Percentiles rank a stretch among this genome's conserved stretches.
phyloP scores from a whole-genome alignment of 202 grass and related monocot genomes.

The Panicum virgatum region DNA sequence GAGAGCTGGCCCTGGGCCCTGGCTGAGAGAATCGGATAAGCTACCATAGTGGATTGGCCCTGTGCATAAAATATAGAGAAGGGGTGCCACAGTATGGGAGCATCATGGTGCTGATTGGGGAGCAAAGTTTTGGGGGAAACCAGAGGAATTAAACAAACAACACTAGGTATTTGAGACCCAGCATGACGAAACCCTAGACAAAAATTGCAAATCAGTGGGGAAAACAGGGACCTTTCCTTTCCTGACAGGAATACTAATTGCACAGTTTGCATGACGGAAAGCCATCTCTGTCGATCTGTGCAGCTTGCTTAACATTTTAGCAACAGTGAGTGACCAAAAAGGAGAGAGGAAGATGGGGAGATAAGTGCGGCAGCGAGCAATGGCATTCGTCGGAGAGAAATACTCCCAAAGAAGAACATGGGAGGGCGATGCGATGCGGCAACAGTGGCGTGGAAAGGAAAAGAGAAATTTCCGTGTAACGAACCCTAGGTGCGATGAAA shows the following conservation, averaged over 20 bases:
- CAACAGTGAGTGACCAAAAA: constrained; percentile 33
- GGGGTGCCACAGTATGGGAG: constrained; percentile 46
- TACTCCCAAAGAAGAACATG: neutral
- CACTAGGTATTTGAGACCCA: neutral
- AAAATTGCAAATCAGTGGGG: constrained; percentile 29
- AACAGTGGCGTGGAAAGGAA: constrained; percentile 52
- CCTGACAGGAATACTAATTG: neutral
- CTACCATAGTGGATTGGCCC: constrained; percentile 51
- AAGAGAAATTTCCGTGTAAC: constrained; percentile 44
- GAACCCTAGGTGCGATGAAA: constrained; percentile 47
- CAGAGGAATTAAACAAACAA: neutral
- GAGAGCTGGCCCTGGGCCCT: neutral
- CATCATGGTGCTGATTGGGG: constrained; percentile 57
- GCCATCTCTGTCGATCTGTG: neutral
- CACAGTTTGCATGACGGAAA: neutral
- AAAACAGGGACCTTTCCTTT: neutral
- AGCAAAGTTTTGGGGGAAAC: neutral
- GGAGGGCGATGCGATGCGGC: neutral
- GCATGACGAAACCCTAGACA: constrained; percentile 53
- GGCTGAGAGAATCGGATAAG: constrained; percentile 10
- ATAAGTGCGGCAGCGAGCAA: neutral
- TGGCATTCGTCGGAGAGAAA: neutral
- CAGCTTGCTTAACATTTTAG: neutral
- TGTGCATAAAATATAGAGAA: constrained; percentile 97
- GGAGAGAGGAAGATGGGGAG: neutral